Evolutionary conservation across 163 green algal species (phyloP), one percentile per base, ranked within the genome.

Genomic region (Scenedesmus sp.): DNA sequence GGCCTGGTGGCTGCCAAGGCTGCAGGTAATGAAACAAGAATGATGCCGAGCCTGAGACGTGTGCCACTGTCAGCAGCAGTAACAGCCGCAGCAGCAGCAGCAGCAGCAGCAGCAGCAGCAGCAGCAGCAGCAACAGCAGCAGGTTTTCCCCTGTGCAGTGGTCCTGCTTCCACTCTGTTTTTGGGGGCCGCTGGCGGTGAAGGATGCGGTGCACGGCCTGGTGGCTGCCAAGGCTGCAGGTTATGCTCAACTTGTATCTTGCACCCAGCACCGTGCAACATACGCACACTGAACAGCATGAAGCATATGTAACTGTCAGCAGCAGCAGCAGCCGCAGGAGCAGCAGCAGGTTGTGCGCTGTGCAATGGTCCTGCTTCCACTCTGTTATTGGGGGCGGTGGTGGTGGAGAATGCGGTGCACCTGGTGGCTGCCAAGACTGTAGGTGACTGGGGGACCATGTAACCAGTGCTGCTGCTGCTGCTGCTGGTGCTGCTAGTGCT

Each of bases 141-240:
- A 7, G 66, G 2, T 76, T 16, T 26, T 16, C 4, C 16, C 13
- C 13, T 76, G 7, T 9, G 13, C 6, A 7, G 15, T 34, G 16
- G 3, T 4, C 2, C 4, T 8, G 26, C 2, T 34, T 76, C 16
- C 16, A 46, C 34, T 46, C 16, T 4, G 96, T 76, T 62, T 74
- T 2, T 67, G 54, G 18, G 62, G 82, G 0, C 91, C 91, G 3
- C n/a, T 97, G 2, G 91, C 97, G 13, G 85, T 97, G 13, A 95
- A 97, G 92, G 96, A 96, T 85, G 95, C 96, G 10, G 94, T 97
- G 15, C 95, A 97, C 52, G 96, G 96, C 0, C 91, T 97, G n/a
- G 92, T 93, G 66, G 96, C 96, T 1, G 94, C 93, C 12, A 82
- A 64, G 26, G 62, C 62, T 60, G 85, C 60, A 67, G 56, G 62